phyloP scores from a whole-genome alignment of 306 rosid genomes.

The Trifolium dubium region DNA sequence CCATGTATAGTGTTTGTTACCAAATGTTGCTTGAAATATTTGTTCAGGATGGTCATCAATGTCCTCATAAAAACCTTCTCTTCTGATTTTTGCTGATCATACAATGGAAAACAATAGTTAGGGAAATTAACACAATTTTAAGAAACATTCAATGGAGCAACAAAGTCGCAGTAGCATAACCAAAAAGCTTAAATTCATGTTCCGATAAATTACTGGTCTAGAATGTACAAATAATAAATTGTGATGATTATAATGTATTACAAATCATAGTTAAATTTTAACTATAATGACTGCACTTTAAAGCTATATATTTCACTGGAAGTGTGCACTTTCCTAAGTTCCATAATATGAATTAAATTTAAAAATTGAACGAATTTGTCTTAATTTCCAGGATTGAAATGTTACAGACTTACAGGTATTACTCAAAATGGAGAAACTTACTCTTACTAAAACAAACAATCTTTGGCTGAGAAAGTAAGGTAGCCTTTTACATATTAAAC shows the following conservation, averaged over 20 bases:
- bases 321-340: conserved; percentile 11
- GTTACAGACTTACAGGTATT: neutral
- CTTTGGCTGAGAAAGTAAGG: neutral
- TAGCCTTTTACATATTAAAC: too few species aligned
- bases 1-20: neutral
- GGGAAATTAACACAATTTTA: conserved; percentile 24
- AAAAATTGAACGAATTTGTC: neutral
- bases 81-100: conserved; percentile 50
- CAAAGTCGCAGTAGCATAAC: neutral
- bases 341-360: conserved; percentile 17
- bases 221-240: conserved; percentile 26
- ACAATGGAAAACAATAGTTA: conserved; percentile 30
- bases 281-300: conserved; percentile 18
- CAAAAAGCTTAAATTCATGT: conserved; percentile 1
- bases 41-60: conserved; percentile 55
- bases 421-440: neutral
- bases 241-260: neutral
- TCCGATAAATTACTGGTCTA: conserved; percentile 15
- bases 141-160: conserved; percentile 15
- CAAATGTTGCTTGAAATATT: conserved; percentile 53
- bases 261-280: conserved; percentile 17
- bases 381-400: conserved; percentile 23
- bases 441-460: too few species aligned
- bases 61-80: conserved; percentile 55
- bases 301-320: conserved; percentile 17